phyloP scores from a whole-genome alignment of 305 asterid species.

The Ajuga reptans region DNA sequence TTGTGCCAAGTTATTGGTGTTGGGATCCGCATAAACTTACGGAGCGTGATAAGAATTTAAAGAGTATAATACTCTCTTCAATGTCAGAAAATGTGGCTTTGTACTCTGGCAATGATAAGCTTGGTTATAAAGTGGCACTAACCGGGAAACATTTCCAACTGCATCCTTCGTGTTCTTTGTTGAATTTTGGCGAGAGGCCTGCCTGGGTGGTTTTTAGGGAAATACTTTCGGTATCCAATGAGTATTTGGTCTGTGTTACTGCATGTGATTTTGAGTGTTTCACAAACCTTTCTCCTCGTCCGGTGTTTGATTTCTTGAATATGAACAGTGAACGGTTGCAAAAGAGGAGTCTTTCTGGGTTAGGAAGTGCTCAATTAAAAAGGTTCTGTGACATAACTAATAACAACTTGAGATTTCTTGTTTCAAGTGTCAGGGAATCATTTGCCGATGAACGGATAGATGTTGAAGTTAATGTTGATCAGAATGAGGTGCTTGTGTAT shows the following conservation, averaged over 20 bases:
- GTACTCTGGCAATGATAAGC: slow-evolving; percentile 85
- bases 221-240: slow-evolving; percentile 53
- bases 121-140: slow-evolving; percentile 78
- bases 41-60: slow-evolving; percentile 45
- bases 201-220: slow-evolving; percentile 82
- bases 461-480: slow-evolving; percentile 56
- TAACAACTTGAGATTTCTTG: slow-evolving; percentile 41
- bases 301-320: slow-evolving; percentile 45
- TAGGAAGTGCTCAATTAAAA: slow-evolving; percentile 54
- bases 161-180: slow-evolving; percentile 81
- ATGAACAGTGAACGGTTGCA: slow-evolving; percentile 53
- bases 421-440: slow-evolving; percentile 48
- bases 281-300: slow-evolving; percentile 51
- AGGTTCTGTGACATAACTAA: slow-evolving; percentile 66
- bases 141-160: slow-evolving; percentile 66
- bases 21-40: slow-evolving; percentile 52
- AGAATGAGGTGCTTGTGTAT: slow-evolving; percentile 46
- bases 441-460: slow-evolving; percentile 57
- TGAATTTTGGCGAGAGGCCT: slow-evolving; percentile 67
- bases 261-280: slow-evolving; percentile 49
- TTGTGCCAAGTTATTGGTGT: slow-evolving; percentile 65
- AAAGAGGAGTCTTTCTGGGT: slow-evolving; percentile 48
- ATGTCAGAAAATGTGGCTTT: slow-evolving; percentile 80
- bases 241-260: slow-evolving; percentile 73
- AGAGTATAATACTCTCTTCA: slow-evolving; percentile 56